Evolutionary conservation across 2,329 filamentous ascomycete genomes (phyloP), one percentile per base, ranked within the genome.

Genomic region (Fusarium sacchari): DNA sequence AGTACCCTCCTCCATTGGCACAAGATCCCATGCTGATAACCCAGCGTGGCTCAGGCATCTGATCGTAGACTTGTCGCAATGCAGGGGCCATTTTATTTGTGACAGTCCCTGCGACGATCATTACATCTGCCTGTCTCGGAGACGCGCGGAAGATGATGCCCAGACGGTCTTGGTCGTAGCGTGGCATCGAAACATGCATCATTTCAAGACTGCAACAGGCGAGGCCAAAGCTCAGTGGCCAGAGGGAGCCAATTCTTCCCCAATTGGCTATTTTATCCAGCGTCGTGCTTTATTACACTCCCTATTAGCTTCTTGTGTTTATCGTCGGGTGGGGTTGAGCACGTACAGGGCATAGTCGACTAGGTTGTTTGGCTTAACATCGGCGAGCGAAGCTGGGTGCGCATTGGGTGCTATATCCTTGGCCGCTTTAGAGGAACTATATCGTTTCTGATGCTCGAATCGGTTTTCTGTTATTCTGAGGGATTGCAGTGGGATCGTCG

Each of bases 1-100:
- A 93, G 81, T 93, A 93, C 20, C 91, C 91, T 64, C 91, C 91
- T 28, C 91, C 91, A 78, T 93, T 93, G 32, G 91, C 91, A 78
- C 91, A 93, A 63, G 87, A 90, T 12, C 91, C 91, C 91, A 93
- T 93, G 75, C 88, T 91, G 73, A 93, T 89, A 28, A 86, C 82
- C 89, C 89, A 91, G 69, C 86, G 82, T 0, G 90, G 90, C 30
- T 92, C 90, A 0, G 90, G 89, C 90, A 92, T 92, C 80, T 92
- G 90, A 72, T 92, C 90, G 78, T 92, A 92, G 42, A 91, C 86
- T 76, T 90, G 88, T 72, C 90, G 83, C 64, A 92, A 80, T 7
- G 90, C 90, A 0, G 89, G 88, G 0, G 88, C 89, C 90, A 92
- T 92, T 80, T 92, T 92, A 81, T 92, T 92, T 22, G 88, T 90